A percentile compares a stretch with the other conserved stretches of the same genome.
Evolutionary conservation across 208 protist species (phyloP).

Genomic region (Entamoeba moshkovskii): DNA sequence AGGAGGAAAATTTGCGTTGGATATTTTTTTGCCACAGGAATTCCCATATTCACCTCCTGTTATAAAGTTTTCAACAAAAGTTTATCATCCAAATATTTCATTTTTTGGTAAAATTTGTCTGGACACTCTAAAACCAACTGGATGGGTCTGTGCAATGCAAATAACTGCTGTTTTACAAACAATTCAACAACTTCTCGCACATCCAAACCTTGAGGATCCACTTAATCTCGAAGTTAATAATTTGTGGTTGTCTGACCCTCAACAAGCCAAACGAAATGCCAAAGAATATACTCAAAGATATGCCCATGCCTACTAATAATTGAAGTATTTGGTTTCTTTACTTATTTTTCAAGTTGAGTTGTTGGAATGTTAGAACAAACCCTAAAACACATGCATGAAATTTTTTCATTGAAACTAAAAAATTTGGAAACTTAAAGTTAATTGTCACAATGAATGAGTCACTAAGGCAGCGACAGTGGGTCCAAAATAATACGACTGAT

Average conservation of each 20-base stretch:
- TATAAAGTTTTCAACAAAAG: slow-evolving; percentile 18
- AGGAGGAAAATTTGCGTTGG: slow-evolving; percentile 27
- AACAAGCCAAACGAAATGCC: not conserved
- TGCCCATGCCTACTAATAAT: not conserved
- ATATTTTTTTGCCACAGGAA: slow-evolving; percentile 24
- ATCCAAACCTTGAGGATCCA: slow-evolving; percentile 87
- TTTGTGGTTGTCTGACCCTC: not conserved
- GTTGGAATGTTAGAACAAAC: too few relatives aligned
- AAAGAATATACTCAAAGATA: not conserved
- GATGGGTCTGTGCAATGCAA: slow-evolving; percentile 83
- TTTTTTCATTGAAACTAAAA: too few relatives aligned
- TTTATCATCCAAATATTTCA: slow-evolving; percentile 32
- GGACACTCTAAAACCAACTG: slow-evolving; percentile 59
- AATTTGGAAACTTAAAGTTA: too few relatives aligned
- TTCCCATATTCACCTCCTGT: slow-evolving; percentile 31
- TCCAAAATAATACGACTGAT: too few relatives aligned
- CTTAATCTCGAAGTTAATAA: not conserved
- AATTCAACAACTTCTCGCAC: slow-evolving; percentile 86
- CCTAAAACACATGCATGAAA: too few relatives aligned
- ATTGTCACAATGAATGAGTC: too few relatives aligned
- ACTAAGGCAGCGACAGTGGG: too few relatives aligned
- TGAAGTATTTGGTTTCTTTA: too few relatives aligned
- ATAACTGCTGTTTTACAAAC: slow-evolving; percentile 93
- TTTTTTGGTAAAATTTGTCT: slow-evolving; percentile 33
- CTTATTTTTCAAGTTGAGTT: too few relatives aligned